Base-by-base conservation (phyloP, 768 basidiomycete species). In the Mycena leptocephala region DNA sequence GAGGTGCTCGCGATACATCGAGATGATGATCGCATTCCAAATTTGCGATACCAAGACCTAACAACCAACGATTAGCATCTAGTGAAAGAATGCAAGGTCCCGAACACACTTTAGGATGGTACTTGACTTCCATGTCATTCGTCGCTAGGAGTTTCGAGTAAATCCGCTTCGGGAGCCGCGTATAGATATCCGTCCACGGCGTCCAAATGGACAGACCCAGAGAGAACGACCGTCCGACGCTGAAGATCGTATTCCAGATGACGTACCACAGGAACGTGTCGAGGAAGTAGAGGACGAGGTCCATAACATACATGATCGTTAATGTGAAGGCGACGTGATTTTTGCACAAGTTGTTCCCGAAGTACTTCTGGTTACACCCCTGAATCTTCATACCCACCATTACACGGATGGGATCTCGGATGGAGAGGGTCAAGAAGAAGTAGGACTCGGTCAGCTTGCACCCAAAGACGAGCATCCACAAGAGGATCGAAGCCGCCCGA, bases 231-330 rank as follows among this genome's bases (percentile, higher is more conserved):
- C 97, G 91, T 28, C 89, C 94, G 80, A 97, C 96, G 82, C 94
- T 95, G 87, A 95, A 95, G 70, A 97, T 95, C 13, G 97, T 97
- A 85, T 99, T 99, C 98, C 98, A 99, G 83, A 99, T 99, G 87
- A 99, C 97, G 83, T 97, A 99, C 98, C 98, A 99, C 35, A 99
- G 87, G 94, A 99, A 99, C 9, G 98, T 99, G 87, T 99, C 98
- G 85, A 99, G 89, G 92, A 99, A 99, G 92, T 96, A 99, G 56
- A 99, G 91, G 65, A 95, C 93, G 59, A 99, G 87, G 82, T 99
- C 98, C 98, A 99, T 99, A 88, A 98, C 88, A 83, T 97, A 99
- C 98, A 99, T 99, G 89, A 99, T 95, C 70, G 98, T 93, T 82
- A 99, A 86, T 11, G 98, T 95, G 86, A 99, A 99, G 5, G 95